These are phyloP conservation scores for Grigorovia yakushimaensis DNA, from an alignment of 805 yeast species.

Conservation along the genomic window DNA sequence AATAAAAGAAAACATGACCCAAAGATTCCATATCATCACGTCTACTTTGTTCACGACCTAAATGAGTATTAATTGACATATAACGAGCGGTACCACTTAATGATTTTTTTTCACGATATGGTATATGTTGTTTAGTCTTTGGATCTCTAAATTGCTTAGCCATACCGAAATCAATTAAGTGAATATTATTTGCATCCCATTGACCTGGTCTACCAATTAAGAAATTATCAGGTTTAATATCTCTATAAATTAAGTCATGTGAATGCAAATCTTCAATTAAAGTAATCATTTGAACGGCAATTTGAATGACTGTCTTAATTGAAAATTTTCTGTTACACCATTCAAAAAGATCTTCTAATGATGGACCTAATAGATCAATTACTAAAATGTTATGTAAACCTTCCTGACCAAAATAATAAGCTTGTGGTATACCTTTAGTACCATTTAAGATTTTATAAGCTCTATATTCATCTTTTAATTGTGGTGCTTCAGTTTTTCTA, in stretches of 20 bases:
- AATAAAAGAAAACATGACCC: constrained; percentile 95
- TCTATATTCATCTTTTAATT: constrained; percentile 89
- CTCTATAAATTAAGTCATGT: constrained; percentile 86
- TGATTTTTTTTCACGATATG: constrained; percentile 92
- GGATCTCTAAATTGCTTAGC: constrained; percentile 98
- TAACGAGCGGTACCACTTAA: constrained; percentile 97
- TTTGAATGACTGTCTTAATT: constrained; percentile 83
- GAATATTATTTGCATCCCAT: constrained; percentile 74
- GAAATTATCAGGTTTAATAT: constrained; percentile 95
- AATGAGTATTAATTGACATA: constrained; percentile 94
- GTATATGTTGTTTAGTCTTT: constrained; percentile 88
- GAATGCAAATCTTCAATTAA: constrained; percentile 82
- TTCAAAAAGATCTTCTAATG: constrained; percentile 90
- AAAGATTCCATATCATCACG: constrained; percentile 93
- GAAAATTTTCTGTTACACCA: constrained; percentile 94
- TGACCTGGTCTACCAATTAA: constrained; percentile 83
- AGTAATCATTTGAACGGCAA: constrained; percentile 88
- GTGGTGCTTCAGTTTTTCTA: constrained; percentile 94
- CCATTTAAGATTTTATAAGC: constrained; percentile 86
- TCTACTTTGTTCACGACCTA: constrained; percentile 94
- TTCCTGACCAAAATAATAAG: constrained; percentile 98
- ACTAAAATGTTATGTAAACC: constrained; percentile 93
- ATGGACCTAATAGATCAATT: constrained; percentile 90
- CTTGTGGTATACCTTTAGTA: constrained; percentile 80
- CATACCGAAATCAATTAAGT: constrained; percentile 96